Percentiles rank a stretch among this genome's conserved stretches.
These are phyloP conservation scores for Kuraishia ogatae DNA, from an alignment of 805 yeast genomes.

Conservation along the genomic window DNA sequence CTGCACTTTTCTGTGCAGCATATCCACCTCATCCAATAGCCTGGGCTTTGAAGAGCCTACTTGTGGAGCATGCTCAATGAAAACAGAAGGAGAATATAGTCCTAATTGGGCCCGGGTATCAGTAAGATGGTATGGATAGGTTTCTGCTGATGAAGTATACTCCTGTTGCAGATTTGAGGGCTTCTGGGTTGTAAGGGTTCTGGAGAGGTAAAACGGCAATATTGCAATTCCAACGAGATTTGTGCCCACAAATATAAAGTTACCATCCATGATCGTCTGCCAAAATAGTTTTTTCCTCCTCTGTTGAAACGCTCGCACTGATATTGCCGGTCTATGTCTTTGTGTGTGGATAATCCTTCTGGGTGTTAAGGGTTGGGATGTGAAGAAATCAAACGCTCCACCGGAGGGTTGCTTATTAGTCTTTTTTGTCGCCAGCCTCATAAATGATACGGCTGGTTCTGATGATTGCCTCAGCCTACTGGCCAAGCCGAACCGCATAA, in stretches of 20 bases:
- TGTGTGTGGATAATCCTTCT: neutral
- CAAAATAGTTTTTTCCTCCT: neutral
- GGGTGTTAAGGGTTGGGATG: neutral
- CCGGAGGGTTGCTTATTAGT: neutral
- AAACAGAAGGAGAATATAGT: neutral
- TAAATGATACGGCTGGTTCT: neutral
- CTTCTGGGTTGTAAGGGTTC: neutral
- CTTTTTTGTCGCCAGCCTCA: neutral
- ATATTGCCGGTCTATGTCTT: neutral
- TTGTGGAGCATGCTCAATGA: neutral
- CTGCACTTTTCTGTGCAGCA: neutral
- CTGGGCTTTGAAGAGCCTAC: neutral
- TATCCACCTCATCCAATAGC: neutral
- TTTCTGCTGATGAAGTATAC: neutral
- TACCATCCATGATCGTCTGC: neutral
- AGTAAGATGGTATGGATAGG: neutral
- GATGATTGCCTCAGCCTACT: neutral
- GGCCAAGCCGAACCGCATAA: neutral
- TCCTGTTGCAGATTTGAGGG: neutral
- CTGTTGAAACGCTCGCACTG: neutral
- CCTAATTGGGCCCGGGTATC: neutral
- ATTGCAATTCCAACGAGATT: slow-evolving; percentile 2
- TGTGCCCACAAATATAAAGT: slow-evolving; percentile 1
- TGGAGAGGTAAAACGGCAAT: neutral
- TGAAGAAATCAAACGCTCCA: neutral